Evolutionary conservation across 2,329 filamentous ascomycete species (phyloP).

Genomic region (Teratosphaeria gauchensis): DNA sequence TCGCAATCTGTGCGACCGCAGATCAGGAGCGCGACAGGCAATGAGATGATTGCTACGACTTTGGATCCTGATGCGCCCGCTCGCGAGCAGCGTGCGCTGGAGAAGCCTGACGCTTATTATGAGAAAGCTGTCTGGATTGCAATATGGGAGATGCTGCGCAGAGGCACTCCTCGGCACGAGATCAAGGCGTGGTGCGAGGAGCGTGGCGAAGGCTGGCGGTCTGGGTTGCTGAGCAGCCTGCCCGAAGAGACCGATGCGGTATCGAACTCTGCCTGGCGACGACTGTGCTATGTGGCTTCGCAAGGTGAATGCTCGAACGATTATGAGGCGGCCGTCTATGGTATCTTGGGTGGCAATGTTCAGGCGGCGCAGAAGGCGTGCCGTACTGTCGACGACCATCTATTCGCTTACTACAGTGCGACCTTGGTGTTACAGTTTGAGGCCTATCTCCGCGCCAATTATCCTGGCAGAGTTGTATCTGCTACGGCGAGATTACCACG

Average conservation of each 20-base stretch:
- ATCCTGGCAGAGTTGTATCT: slow-evolving; percentile 42
- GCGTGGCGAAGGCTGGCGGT: slow-evolving; percentile 80
- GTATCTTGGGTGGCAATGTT: slow-evolving; percentile 77
- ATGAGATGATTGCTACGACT: slow-evolving; percentile 66
- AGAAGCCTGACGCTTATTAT: slow-evolving; percentile 76
- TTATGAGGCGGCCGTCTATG: slow-evolving; percentile 85
- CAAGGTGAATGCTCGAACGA: slow-evolving; percentile 57
- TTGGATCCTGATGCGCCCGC: slow-evolving; percentile 85
- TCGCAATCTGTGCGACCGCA: slow-evolving; percentile 45
- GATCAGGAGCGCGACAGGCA: slow-evolving; percentile 38
- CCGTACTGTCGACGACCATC: slow-evolving; percentile 71
- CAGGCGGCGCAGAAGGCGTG: slow-evolving; percentile 67
- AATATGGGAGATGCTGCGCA: slow-evolving; percentile 85
- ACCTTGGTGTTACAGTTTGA: slow-evolving; percentile 73
- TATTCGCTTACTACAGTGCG: slow-evolving; percentile 85
- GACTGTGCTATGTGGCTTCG: slow-evolving; percentile 66
- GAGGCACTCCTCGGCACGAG: slow-evolving; percentile 63
- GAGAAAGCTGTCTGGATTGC: slow-evolving; percentile 86
- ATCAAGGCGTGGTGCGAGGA: slow-evolving; percentile 81
- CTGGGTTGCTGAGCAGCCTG: slow-evolving; percentile 63
- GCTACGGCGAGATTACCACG: not conserved
- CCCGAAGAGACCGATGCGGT: slow-evolving; percentile 36
- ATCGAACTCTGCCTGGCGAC: slow-evolving; percentile 48
- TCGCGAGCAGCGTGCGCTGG: slow-evolving; percentile 65
- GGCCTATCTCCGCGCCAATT: slow-evolving; percentile 42